Percentiles rank a stretch among this genome's conserved stretches.
phyloP scores from a whole-genome alignment of 139 green algal species.

The Limnomonas spitsbergensis region DNA sequence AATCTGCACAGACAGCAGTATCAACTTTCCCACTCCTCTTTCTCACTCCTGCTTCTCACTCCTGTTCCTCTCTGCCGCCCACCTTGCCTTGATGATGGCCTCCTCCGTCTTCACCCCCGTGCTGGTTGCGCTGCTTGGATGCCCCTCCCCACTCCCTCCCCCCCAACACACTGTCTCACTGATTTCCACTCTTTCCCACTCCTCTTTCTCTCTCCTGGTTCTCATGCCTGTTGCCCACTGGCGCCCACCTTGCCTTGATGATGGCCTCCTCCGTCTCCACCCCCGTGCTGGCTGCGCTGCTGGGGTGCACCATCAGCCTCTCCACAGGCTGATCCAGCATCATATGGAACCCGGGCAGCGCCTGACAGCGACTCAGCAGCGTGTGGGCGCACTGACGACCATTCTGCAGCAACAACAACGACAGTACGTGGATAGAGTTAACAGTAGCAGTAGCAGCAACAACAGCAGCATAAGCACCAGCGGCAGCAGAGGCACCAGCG shows the following conservation, averaged over 20 bases:
- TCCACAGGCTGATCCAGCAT: constrained; percentile 14
- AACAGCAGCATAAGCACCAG: no score
- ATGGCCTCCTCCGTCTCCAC: not conserved
- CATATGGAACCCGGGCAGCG: not conserved
- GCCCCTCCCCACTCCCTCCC: not conserved
- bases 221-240: no score
- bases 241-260: no score
- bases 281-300: not conserved
- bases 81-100: no score
- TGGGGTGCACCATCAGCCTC: not conserved
- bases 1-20: no score
- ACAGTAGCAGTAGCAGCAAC: no score
- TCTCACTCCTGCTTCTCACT: no score
- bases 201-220: no score
- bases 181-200: no score
- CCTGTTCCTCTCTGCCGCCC: no score
- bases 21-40: no score
- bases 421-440: not conserved
- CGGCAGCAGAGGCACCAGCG: no score
- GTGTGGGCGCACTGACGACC: not conserved
- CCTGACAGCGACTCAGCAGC: not conserved
- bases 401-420: not conserved
- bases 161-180: not conserved
- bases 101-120: not conserved
- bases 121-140: not conserved